Percentiles rank a stretch among this genome's conserved stretches.
phyloP scores from a whole-genome alignment of 345 rosid species.

The Ceriops tagal region DNA sequence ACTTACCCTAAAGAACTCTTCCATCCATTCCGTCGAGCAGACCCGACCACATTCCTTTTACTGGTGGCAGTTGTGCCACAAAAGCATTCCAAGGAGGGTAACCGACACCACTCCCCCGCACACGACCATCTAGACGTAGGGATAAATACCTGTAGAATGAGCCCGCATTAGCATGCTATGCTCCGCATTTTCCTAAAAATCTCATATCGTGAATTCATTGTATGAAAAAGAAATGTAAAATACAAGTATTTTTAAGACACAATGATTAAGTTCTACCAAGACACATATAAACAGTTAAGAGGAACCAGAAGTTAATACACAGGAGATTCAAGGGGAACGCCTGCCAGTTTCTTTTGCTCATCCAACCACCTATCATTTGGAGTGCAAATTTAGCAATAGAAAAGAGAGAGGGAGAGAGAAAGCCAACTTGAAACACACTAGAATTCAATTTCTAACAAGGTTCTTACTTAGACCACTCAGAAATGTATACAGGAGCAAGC shows the following conservation, averaged over 20 bases:
- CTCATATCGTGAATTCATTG: neutral
- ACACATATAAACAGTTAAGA: too few relatives aligned
- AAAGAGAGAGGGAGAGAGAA: neutral
- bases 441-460: constrained; percentile 2
- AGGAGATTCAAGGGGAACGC: constrained; percentile 75
- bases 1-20: constrained; percentile 49
- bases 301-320: constrained; percentile 46
- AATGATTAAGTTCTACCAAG: too few relatives aligned
- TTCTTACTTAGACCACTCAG: constrained; percentile 84
- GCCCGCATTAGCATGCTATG: neutral
- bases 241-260: too few relatives aligned
- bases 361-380: constrained; percentile 61
- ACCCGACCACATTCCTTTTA: constrained; percentile 89
- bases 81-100: constrained; percentile 99
- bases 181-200: neutral
- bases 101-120: constrained; percentile 90
- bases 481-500: constrained; percentile 50
- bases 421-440: neutral
- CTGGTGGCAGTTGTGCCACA: constrained; percentile 84
- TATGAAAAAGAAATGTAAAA: neutral
- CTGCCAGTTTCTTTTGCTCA: constrained; percentile 83
- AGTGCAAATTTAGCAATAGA: constrained; percentile 3
- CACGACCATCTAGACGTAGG: constrained; percentile 87
- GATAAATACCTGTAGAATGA: constrained; percentile 65
- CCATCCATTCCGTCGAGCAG: constrained; percentile 95